Evolutionary conservation across 768 basidiomycete species (phyloP), one percentile per base, ranked within the genome.

Genomic region (Sarcodon aspratus): DNA sequence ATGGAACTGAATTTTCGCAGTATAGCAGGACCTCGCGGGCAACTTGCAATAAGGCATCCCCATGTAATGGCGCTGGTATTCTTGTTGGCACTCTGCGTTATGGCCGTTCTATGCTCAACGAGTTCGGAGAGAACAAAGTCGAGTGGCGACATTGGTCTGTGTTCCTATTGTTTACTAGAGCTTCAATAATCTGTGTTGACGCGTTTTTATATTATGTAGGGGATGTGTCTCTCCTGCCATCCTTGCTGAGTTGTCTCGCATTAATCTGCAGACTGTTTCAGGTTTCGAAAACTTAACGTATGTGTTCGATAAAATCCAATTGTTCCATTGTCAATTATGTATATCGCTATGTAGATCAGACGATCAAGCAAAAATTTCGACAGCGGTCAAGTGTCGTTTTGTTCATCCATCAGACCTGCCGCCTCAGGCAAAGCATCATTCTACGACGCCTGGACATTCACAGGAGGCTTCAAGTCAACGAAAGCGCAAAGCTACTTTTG

Each of bases 71-170:
- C 34, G 61, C 75, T 1, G 45, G 57, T 0, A 74, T 89, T 36
- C 63, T 69, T n/a, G 60, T 69, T 12, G 82, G 80, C 2, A 69
- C 69, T 13, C 63, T 89, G 50, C 67, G 86, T n/a, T 86, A 88
- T 55, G 86, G 86, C 0, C 64, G 68, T 46, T 70, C 71, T 6
- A 62, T 61, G 7, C 57, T 58, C 8, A 66, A 60, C 15, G 63
- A 70, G 36, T 77, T 71, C 46, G 78, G 82, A 44, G 81, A 85
- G 61, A 75, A 27, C 27, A 27, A 70, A 0, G 76, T 87, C 3
- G 71, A 79, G 57, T 89, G 87, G 87, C 69, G 77, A 37, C 86
- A 89, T 55, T 89, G 86, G 85, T 85, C 63, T 56, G 69, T 50
- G 50, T 36, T 31, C 35, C 44, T 57, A 52, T 52, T 18, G 47